Base-by-base conservation (phyloP, 2,329 filamentous ascomycete species). In the Verticillium nonalfalfae region DNA sequence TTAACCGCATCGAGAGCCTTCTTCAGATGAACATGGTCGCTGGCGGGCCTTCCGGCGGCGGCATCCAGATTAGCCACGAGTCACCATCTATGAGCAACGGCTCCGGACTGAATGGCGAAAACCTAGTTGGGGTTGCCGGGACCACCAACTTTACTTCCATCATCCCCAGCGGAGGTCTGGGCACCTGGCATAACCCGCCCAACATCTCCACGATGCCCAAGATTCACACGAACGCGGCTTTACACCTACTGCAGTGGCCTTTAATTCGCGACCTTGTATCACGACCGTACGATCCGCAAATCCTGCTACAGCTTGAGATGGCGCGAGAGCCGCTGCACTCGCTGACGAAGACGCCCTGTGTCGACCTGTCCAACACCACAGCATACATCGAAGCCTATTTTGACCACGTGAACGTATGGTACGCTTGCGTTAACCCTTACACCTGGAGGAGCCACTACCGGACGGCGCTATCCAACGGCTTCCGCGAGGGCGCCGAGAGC, bases 181-280 rank as follows among this genome's bases (percentile, higher is more conserved):
- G 88, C 6, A 90, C 89, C 3, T 93, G 89, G 89, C 84, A 81
- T 26, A 85, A 80, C 60, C 70, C 80, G 70, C 78, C 75, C 45
- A 93, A 91, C 72, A 92, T 94, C 66, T 93, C 90, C 2, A 91
- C 89, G 33, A 94, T 94, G 90, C 91, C 91, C 26, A 93, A 92
- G 74, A 82, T 89, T 15, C 91, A 94, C 73, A 93, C 90, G 0
- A 94, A 91, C 62, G 90, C 90, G 6, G 90, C 90, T 1, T 77
- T 93, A 67, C 88, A 94, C 72, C 78, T 94, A 21, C 78, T 94
- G 6, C 90, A 93, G 69, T 93, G 90, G 85, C 91, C 90, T 13
- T 79, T 93, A 66, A 93, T 94, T 66, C 84, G 89, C 57, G 88
- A 93, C 69, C 78, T 95, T 26, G 89, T 94, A 9, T 89, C 89